phyloP scores from a whole-genome alignment of 257 asterid genomes.

The Fraxinus excelsior region DNA sequence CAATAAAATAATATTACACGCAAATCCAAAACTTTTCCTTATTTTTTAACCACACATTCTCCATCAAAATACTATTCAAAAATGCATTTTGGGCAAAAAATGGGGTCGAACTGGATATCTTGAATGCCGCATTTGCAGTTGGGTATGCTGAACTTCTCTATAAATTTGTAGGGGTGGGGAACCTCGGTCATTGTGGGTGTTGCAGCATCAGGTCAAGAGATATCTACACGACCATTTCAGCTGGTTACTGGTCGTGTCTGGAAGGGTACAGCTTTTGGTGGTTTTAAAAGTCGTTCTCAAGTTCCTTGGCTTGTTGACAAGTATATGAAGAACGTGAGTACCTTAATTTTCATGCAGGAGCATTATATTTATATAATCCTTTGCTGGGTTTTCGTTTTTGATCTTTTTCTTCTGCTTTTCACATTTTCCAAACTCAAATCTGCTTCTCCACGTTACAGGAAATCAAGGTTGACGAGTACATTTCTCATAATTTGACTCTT shows the following conservation, averaged over 20 bases:
- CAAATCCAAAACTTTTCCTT: too few relatives aligned
- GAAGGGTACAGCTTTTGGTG: conserved; percentile 99
- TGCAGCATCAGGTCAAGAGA: conserved; percentile 99
- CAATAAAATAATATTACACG: too few relatives aligned
- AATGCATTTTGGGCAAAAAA: too few relatives aligned
- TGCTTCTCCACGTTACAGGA: conserved; percentile 49
- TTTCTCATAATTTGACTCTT: conserved; percentile 78
- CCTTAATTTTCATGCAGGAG: background rate
- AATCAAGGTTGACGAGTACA: conserved; percentile 96
- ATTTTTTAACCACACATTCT: too few relatives aligned
- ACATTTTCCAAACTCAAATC: background rate
- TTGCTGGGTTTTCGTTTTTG: background rate
- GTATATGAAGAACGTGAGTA: conserved; percentile 81
- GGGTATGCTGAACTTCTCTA: conserved; percentile 19
- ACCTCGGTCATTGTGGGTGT: conserved; percentile 99
- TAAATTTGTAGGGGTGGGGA: conserved; percentile 84
- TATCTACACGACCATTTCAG: conserved; percentile 95
- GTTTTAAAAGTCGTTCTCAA: conserved; percentile 96
- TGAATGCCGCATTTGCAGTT: background rate
- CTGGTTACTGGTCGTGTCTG: conserved; percentile 99
- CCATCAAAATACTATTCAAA: too few relatives aligned
- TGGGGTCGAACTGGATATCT: background rate
- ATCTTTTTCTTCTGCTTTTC: background rate
- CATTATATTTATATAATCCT: background rate
- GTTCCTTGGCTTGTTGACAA: conserved; percentile 96